Percentiles rank a stretch among this genome's conserved stretches.
These are phyloP conservation scores for Lumnitzera littorea DNA, from an alignment of 345 rosid species.

Conservation along the genomic window DNA sequence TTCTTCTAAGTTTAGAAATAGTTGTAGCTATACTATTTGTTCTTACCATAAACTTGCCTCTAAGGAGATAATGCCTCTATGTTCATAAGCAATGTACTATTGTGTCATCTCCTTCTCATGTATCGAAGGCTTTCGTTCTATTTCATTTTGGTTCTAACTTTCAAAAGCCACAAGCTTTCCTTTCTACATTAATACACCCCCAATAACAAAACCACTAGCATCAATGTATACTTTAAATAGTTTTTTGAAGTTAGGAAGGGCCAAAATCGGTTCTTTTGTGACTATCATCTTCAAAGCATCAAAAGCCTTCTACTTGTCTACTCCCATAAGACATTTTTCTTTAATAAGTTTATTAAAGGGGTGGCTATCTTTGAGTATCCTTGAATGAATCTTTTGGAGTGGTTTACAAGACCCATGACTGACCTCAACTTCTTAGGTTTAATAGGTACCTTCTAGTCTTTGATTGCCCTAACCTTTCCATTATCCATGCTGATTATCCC, in stretches of 20 bases:
- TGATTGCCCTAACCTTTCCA: too few species aligned
- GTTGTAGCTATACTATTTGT: too few species aligned
- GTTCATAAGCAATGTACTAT: too few species aligned
- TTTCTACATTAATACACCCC: background rate
- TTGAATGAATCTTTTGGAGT: background rate
- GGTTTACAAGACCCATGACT: background rate
- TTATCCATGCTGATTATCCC: too few species aligned
- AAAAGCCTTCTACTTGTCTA: background rate
- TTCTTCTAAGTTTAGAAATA: too few species aligned
- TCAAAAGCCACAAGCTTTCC: background rate
- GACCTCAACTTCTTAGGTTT: too few species aligned
- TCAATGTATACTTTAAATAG: background rate
- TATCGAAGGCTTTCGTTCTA: too few species aligned
- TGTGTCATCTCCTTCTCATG: too few species aligned
- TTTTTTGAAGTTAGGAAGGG: background rate
- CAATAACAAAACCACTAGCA: background rate
- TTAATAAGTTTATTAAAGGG: background rate
- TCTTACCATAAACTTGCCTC: too few species aligned
- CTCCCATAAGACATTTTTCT: background rate
- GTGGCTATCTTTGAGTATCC: background rate
- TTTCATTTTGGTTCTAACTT: too few species aligned
- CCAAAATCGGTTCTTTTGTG: background rate
- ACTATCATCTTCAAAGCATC: background rate
- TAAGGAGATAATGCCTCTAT: too few species aligned
- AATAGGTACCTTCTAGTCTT: too few species aligned